Evolutionary conservation across 306 rosid genomes (phyloP), one percentile per base, ranked within the genome.

Genomic region (Mimosa bimucronata): DNA sequence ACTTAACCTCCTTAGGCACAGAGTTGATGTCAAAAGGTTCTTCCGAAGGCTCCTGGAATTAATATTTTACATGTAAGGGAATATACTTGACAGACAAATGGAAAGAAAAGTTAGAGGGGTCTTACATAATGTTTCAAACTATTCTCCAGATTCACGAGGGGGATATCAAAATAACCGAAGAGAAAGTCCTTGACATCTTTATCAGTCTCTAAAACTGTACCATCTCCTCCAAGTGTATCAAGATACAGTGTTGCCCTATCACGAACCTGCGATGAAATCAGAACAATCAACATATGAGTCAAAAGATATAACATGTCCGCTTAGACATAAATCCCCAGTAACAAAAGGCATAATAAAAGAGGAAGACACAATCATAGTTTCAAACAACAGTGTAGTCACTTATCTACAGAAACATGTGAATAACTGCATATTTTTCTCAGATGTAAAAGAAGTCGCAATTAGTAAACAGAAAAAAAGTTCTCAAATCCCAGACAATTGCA

Each of bases 211-310:
- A 83, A 87, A 82, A 85, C 90, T 64, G 85, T 16, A 61, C 87
- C 91, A 88, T 93, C 94, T 75, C 88, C 97, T 71, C 94, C 99
- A 81, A 95, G 93, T 29, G 97, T 88, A 80, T 82, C 89, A 48
- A 95, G 86, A 87, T 92, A 95, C 57, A 95, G 92, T 29, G 99
- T 95, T 67, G 99, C 99, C 87, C 98, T 89, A 84, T 95, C 99
- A 76, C 99, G 98, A 86, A 95, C 99, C 98, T 95, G 85, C 26
- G 58, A 82, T 76, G 62, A 61, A 81, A 70, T 81, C 66, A 74
- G 60, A 48, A 82, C 7, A 28, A 64, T 50, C 75, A 38, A 66
- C 26, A 65, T 40, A 79, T 45, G 57, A 60, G 73, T 74, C 37
- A 67, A 82, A 66, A 61, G 29, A 50, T 55, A 64, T 29, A 72